Conservation (phyloP, 306 rosid species). For the Pyrus bretschneideri region DNA sequence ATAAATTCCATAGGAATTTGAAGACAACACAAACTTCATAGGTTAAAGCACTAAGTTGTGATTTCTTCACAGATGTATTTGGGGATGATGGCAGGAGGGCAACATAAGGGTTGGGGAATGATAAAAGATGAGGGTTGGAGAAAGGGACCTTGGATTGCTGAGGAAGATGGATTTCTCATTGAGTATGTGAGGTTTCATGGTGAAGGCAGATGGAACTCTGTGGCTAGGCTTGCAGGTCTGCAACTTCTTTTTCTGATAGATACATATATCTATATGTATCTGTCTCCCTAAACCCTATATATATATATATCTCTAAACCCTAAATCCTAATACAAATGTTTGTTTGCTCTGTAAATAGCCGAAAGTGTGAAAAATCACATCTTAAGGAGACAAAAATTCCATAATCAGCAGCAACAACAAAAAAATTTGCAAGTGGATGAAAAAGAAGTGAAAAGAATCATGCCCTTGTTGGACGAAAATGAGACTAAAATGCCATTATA, state of each 20-base stretch:
- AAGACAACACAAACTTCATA: not conserved
- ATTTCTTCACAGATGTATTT: conserved; percentile 33
- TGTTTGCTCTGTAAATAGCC: conserved; percentile 25
- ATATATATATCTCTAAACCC: too few species aligned
- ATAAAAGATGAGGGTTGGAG: conserved; percentile 80
- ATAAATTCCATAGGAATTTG: conserved; percentile 27
- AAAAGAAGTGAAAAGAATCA: conserved; percentile 48
- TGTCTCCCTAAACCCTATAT: too few species aligned
- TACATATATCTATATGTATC: too few species aligned
- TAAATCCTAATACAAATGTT: too few species aligned
- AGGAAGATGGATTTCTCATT: conserved; percentile 74
- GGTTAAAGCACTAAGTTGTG: not conserved
- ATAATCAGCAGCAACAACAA: conserved; percentile 41
- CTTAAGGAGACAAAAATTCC: conserved; percentile 53
- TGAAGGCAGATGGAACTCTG: conserved; percentile 99
- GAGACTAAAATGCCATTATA: conserved; percentile 23
- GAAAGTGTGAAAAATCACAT: conserved; percentile 56
- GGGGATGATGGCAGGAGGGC: conserved; percentile 38
- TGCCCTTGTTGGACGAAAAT: conserved; percentile 54
- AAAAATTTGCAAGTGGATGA: conserved; percentile 34
- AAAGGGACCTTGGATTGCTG: conserved; percentile 97
- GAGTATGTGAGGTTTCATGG: conserved; percentile 79
- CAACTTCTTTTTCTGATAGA: too few species aligned
- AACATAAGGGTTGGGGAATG: conserved; percentile 54
- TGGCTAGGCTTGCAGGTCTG: conserved; percentile 73